A percentile compares a stretch with the other conserved stretches of the same genome.
phyloP scores from a whole-genome alignment of 306 rosid species.

The Medicago truncatula region MtrunA17r5.0-ANR NC_053045.1:5944001-5944500 shows the following conservation, averaged over 20 bases:
- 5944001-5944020: too few species aligned
- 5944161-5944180: background rate
- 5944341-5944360: constrained; percentile 40
- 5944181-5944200: background rate
- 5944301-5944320: constrained; percentile 36
- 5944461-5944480: constrained; percentile 40
- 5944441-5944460: constrained; percentile 41
- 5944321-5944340: constrained; percentile 28
- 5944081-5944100: too few species aligned
- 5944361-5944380: constrained; percentile 41
- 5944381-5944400: constrained; percentile 41
- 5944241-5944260: constrained; percentile 23
- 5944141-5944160: background rate
- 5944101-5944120: too few species aligned
- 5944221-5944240: background rate
- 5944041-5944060: too few species aligned
- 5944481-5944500: constrained; percentile 28
- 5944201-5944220: background rate
- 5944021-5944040: too few species aligned
- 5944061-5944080: too few species aligned
- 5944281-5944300: constrained; percentile 35
- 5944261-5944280: constrained; percentile 25
- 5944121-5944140: background rate
- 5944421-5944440: constrained; percentile 37
- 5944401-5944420: constrained; percentile 34